Evolutionary conservation across 768 basidiomycete species (phyloP), one percentile per base, ranked within the genome.

Genomic region (Tulasnella sp.): DNA sequence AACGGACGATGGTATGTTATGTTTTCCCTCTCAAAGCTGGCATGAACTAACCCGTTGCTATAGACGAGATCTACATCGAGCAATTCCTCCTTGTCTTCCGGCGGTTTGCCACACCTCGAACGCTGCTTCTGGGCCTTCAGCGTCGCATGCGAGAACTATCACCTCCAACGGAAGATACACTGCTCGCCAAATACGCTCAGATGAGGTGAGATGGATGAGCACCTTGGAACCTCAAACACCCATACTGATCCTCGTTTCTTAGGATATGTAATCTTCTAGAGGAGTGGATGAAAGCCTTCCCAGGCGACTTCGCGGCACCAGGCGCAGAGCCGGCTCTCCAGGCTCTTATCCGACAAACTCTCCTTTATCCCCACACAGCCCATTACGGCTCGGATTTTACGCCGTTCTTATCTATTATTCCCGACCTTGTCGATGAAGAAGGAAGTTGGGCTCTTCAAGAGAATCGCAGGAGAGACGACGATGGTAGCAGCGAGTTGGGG

Each of bases 121-220:
- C 88, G 78, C 85, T 96, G 23, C 86, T 96, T n/a, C 86, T 94
- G 69, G 91, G 93, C 6, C 93, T 96, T 91, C 92, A 94, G 83
- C 92, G 93, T 82, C 90, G 93, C 70, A 91, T 95, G 88, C 89
- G 92, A 44, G 89, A 91, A 80, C 85, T 95, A 18, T 91, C 92
- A 81, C 88, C 88, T 75, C 89, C 91, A 23, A 87, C 88, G 16
- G 89, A 90, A 9, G 93, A 95, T 85, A 91, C 92, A 0, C 91
- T 94, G 89, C 92, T 95, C 84, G 92, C 93, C 10, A 92, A 91
- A 81, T 95, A 91, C 84, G 93, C 92, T 9, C 94, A 95, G 83
- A 93, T 95, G 93, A 90, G 91, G 94, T 93, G 61, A 81, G 37
- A 26, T 29, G 6, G 6, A 29, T 32, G 20, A 29, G 0, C 23